Base-by-base conservation (phyloP, 225 moss, liverwort and hornwort species). In the Climacium dendroides region DNA sequence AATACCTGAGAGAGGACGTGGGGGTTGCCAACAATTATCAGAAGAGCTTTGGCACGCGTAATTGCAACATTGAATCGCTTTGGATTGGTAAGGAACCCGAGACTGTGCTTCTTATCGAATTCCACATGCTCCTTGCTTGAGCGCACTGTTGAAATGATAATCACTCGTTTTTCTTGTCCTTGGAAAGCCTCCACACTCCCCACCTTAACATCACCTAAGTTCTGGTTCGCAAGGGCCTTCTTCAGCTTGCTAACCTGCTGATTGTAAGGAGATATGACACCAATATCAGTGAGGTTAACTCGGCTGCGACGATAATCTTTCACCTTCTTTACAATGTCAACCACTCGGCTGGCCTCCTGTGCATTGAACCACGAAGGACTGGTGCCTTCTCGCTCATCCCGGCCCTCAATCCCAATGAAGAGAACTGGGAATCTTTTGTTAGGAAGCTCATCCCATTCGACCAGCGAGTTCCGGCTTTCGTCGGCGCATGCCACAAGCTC, bases 321-420 rank as follows among this genome's bases (percentile, higher is more conserved):
- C 78, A 94, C 91, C 87, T 91, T 92, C 90, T 92, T 92, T 41
- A 94, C 92, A 86, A 94, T 87, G 48, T 94, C 94, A 66, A 94
- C 90, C 78, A 94, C 94, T 86, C 90, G 89, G 84, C 94, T 94
- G 61, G 94, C 94, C 86, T 94, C 94, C 52, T 94, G 94, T 20
- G 94, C 94, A 60, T 94, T 94, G 81, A 94, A 94, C 94, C 94
- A 94, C 25, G 94, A 94, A 70, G 94, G 94, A 76, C 94, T 94
- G 20, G 89, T 89, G 48, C 94, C 92, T 82, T 94, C 94, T 74
- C 94, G 90, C 86, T 94, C 94, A 88, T 94, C 94, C 64, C 91
- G 87, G 54, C 94, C 94, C 67, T 94, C 94, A 63, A 94, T 92
- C 26, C 94, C 94, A 45, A 94, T 89, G 55, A 94, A 94, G 41